phyloP scores from a whole-genome alignment of 805 yeast species.

The Helenozyma baotianmanensis region DNA sequence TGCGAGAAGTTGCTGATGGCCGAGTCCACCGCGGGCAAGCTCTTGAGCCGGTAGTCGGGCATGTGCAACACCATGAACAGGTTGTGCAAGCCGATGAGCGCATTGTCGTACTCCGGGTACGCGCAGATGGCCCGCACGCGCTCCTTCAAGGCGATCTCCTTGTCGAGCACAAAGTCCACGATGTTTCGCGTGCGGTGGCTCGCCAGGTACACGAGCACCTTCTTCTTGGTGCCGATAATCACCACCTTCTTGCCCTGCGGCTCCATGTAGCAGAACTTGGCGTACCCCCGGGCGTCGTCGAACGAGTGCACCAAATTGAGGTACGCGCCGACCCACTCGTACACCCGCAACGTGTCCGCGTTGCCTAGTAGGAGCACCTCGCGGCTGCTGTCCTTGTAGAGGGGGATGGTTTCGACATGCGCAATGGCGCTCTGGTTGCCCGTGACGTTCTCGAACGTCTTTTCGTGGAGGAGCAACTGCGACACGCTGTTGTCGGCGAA shows the following conservation, averaged over 20 bases:
- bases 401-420: conserved; percentile 12
- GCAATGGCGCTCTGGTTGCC: conserved; percentile 16
- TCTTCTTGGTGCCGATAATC: conserved; percentile 27
- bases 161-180: conserved; percentile 20
- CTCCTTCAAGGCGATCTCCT: conserved; percentile 28
- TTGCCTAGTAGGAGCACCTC: conserved; percentile 24
- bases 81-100: conserved; percentile 18
- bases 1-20: conserved; percentile 16
- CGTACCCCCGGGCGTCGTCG: conserved; percentile 20
- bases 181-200: conserved; percentile 28
- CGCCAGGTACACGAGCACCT: conserved; percentile 23
- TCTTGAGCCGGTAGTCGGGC: conserved; percentile 11
- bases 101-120: conserved; percentile 6
- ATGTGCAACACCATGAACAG: conserved; percentile 26
- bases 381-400: conserved; percentile 17
- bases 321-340: conserved; percentile 29
- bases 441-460: conserved; percentile 19
- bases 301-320: conserved; percentile 28
- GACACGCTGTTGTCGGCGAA: conserved; percentile 18
- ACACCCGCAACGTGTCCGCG: conserved; percentile 21
- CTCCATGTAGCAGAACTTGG: conserved; percentile 16
- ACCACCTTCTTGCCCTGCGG: conserved; percentile 17
- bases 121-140: conserved; percentile 20
- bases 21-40: conserved; percentile 18
- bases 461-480: conserved; percentile 16